A percentile compares a stretch with the other conserved stretches of the same genome.
These are phyloP conservation scores for Cystobasidiaceae sp. DNA, from an alignment of 1,284 basidiomycete genomes.

Conservation along the genomic window DNA sequence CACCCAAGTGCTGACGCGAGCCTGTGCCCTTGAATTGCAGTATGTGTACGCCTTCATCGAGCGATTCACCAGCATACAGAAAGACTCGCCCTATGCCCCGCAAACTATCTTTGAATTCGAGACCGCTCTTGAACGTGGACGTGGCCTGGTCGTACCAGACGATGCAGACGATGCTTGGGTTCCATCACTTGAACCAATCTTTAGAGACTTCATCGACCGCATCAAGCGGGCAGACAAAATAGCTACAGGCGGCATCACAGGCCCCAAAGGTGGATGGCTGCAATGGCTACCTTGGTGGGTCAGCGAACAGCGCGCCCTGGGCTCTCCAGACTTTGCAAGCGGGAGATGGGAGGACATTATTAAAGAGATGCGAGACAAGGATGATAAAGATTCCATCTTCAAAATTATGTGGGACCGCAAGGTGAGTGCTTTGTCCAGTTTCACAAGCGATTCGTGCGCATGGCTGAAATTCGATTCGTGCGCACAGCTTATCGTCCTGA, in stretches of 20 bases:
- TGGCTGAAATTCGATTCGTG: too few relatives aligned
- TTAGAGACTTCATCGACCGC: constrained; percentile 18
- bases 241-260: constrained; percentile 12
- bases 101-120: constrained; percentile 30
- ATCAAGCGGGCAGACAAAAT: constrained; percentile 9
- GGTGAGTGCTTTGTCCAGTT: constrained; percentile 10
- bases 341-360: not conserved
- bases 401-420: constrained; percentile 20
- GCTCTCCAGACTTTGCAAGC: constrained; percentile 2
- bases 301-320: not conserved
- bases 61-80: constrained; percentile 19
- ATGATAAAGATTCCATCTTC: constrained; percentile 14
- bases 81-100: constrained; percentile 20
- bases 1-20: not conserved
- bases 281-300: constrained; percentile 28
- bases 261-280: constrained; percentile 14
- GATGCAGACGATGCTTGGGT: constrained; percentile 13
- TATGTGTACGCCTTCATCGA: constrained; percentile 30
- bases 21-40: too few relatives aligned
- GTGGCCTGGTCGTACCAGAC: not conserved
- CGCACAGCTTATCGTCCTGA: constrained; percentile 17
- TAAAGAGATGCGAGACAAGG: not conserved
- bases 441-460: constrained; percentile 13
- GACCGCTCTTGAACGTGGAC: not conserved
- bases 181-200: constrained; percentile 29